phyloP scores from a whole-genome alignment of 176 grass and related monocot genomes.

The Carex scoparia region DNA sequence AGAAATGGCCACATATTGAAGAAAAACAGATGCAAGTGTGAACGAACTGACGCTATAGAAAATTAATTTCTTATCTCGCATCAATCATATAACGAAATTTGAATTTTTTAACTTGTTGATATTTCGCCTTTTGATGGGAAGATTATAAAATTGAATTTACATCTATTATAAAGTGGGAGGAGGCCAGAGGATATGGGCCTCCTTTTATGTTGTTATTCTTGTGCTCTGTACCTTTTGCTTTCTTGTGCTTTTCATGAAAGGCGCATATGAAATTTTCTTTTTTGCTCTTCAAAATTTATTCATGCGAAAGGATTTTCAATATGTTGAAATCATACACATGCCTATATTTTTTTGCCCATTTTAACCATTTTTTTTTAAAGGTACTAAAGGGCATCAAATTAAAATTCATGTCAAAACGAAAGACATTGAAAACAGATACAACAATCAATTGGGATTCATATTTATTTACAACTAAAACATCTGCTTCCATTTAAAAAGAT shows the following conservation, averaged over 20 bases:
- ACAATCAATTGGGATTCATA: no score
- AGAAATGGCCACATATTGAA: no score
- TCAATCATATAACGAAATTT: no score
- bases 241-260: neutral
- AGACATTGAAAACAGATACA: no score
- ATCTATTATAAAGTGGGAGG: neutral
- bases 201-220: no score
- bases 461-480: neutral
- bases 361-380: neutral
- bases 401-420: no score
- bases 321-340: neutral
- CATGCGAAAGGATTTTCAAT: neutral
- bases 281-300: neutral
- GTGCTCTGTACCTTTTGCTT: neutral
- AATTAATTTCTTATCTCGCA: no score
- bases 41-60: no score
- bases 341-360: neutral
- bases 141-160: neutral
- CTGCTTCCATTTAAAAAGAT: neutral
- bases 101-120: no score
- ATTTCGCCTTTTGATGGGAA: neutral
- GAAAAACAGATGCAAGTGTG: no score
- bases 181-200: neutral
- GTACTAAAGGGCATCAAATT: neutral
- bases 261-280: neutral